A percentile compares a stretch with the other conserved stretches of the same genome.
phyloP scores from a whole-genome alignment of 2,329 filamentous ascomycete species.

The Fusarium gaditjirri region DNA sequence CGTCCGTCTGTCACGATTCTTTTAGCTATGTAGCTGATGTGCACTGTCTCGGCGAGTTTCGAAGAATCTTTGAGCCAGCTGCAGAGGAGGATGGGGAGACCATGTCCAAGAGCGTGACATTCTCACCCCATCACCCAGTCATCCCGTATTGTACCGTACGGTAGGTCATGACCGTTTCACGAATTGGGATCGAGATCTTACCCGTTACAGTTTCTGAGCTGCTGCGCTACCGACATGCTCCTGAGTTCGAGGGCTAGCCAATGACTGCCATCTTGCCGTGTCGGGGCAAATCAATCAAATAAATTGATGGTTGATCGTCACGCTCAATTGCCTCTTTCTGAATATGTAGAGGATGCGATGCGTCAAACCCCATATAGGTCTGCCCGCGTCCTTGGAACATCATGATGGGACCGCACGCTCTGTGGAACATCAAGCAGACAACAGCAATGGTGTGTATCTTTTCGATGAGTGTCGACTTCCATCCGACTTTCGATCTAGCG shows the following conservation, averaged over 20 bases:
- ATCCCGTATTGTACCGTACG: conserved; percentile 4
- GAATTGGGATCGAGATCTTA: conserved; percentile 46
- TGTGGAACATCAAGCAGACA: conserved; percentile 22
- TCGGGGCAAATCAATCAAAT: conserved; percentile 33
- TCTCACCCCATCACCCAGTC: conserved; percentile 25
- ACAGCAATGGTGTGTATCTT: background rate
- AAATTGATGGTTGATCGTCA: conserved; percentile 34
- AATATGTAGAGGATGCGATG: conserved; percentile 27
- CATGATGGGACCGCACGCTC: conserved; percentile 18
- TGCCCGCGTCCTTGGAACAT: conserved; percentile 32
- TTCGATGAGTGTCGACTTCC: background rate
- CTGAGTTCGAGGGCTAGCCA: conserved; percentile 11
- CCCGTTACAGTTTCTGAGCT: conserved; percentile 27
- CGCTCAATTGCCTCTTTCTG: conserved; percentile 23
- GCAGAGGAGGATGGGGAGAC: conserved; percentile 23
- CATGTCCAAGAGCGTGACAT: conserved; percentile 19
- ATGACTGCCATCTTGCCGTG: conserved; percentile 19
- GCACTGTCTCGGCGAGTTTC: conserved; percentile 35
- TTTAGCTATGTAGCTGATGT: conserved; percentile 14
- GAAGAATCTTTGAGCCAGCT: conserved; percentile 12
- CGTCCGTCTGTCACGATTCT: conserved; percentile 27
- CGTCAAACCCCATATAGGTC: conserved; percentile 26
- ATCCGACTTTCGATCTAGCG: conserved; percentile 3
- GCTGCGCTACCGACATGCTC: conserved; percentile 24
- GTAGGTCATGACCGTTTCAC: conserved; percentile 32